Conservation (phyloP, 2,329 filamentous ascomycete genomes). For the Claviceps sp. region DNA sequence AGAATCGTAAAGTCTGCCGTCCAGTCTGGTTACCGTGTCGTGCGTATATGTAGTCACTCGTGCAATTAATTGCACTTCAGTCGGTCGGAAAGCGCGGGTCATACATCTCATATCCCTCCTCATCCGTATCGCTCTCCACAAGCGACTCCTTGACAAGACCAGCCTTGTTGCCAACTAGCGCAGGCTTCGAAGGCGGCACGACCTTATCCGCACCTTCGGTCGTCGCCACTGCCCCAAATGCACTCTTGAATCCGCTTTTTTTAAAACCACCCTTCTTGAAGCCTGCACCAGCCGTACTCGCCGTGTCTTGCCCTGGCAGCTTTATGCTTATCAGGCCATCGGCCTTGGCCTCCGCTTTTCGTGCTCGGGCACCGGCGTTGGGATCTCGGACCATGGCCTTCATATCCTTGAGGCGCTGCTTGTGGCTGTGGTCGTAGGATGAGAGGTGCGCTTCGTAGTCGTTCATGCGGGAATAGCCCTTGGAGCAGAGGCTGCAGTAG, state of each 20-base stretch:
- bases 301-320: conserved; percentile 26
- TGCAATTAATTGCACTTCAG: conserved; percentile 23
- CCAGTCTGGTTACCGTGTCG: neutral
- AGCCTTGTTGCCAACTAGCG: conserved; percentile 9
- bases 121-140: conserved; percentile 51
- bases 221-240: conserved; percentile 47
- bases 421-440: conserved; percentile 92
- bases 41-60: neutral
- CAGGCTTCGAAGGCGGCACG: neutral
- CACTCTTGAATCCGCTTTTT: conserved; percentile 72
- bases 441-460: conserved; percentile 91
- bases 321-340: conserved; percentile 58
- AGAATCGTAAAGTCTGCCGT: neutral
- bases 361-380: conserved; percentile 47
- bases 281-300: conserved; percentile 24
- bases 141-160: conserved; percentile 11
- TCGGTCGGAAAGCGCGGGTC: conserved; percentile 47
- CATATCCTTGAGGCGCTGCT: conserved; percentile 80
- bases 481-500: conserved; percentile 78
- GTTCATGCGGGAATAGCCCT: conserved; percentile 89
- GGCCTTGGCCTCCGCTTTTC: conserved; percentile 58
- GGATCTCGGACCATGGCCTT: conserved; percentile 69
- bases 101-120: conserved; percentile 59
- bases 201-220: conserved; percentile 16
- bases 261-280: conserved; percentile 64